These are phyloP conservation scores for Dactylonectria macrodidyma DNA, from an alignment of 2,329 filamentous ascomycete species.

Conservation along the genomic window DNA sequence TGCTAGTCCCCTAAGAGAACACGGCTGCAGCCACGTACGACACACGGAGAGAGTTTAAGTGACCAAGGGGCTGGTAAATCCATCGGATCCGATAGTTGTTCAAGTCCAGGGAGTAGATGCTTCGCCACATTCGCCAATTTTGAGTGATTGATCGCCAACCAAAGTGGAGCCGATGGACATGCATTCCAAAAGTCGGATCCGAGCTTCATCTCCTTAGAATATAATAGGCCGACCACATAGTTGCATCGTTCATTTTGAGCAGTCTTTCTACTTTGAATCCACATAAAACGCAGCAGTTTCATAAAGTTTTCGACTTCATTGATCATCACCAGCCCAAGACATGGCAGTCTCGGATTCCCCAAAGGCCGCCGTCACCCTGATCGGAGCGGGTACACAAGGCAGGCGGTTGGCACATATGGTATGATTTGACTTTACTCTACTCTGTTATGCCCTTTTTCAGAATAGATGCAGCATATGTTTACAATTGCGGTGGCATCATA, in stretches of 20 bases:
- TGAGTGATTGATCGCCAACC: background rate
- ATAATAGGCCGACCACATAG: background rate
- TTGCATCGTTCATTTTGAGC: background rate
- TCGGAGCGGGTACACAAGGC: slow-evolving; percentile 51
- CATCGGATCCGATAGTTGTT: background rate
- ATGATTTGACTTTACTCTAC: background rate
- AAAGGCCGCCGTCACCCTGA: slow-evolving; percentile 41
- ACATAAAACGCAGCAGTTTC: background rate
- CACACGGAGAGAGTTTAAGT: background rate
- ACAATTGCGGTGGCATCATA: no score
- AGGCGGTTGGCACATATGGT: slow-evolving; percentile 52
- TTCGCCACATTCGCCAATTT: background rate
- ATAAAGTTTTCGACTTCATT: background rate
- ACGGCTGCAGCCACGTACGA: background rate
- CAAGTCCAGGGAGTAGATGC: background rate
- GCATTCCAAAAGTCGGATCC: background rate
- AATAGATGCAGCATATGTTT: background rate
- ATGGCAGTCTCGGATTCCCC: slow-evolving; percentile 36
- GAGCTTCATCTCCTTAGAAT: background rate
- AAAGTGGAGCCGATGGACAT: background rate
- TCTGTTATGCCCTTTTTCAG: background rate
- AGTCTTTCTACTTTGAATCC: background rate
- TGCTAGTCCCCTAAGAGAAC: no score
- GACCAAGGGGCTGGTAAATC: background rate
- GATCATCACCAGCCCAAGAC: background rate